Evolutionary conservation across 441 rosid species (phyloP).

Genomic region (Adansonia rubrostipa): DNA sequence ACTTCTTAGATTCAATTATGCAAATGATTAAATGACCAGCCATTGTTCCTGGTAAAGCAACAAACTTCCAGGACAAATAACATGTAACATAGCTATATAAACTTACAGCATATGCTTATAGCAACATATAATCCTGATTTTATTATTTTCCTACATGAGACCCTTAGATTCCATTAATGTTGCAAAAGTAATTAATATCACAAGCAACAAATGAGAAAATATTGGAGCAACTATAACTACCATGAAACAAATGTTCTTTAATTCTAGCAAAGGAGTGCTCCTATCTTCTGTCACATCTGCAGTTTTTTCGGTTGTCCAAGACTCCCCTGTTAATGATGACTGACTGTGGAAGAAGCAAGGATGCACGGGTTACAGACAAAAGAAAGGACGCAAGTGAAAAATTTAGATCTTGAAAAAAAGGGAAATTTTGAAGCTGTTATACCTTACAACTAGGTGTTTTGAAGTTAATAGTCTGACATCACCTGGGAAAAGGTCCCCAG

Average conservation of each 20-base stretch:
- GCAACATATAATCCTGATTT: background rate
- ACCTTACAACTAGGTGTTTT: conserved; percentile 73
- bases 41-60: background rate
- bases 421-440: conserved; percentile 23
- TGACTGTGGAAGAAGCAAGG: conserved; percentile 56
- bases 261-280: conserved; percentile 65
- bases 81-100: background rate
- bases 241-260: conserved; percentile 78
- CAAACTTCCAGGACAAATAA: background rate
- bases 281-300: conserved; percentile 57
- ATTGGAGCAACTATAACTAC: conserved; percentile 36
- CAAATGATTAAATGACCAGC: background rate
- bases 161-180: background rate
- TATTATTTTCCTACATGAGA: background rate
- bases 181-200: conserved; percentile 3
- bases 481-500: conserved; percentile 79
- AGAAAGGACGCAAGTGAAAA: conserved; percentile 9
- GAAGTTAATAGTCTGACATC: conserved; percentile 72
- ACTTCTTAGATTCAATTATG: conserved; percentile 2
- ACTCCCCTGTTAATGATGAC: conserved; percentile 75
- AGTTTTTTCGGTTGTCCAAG: conserved; percentile 58
- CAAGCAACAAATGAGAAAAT: conserved; percentile 16
- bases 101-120: background rate
- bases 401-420: background rate
- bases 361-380: conserved; percentile 27